Conservation (phyloP, 495 filamentous ascomycete species). For the Apodospora peruviana region DNA sequence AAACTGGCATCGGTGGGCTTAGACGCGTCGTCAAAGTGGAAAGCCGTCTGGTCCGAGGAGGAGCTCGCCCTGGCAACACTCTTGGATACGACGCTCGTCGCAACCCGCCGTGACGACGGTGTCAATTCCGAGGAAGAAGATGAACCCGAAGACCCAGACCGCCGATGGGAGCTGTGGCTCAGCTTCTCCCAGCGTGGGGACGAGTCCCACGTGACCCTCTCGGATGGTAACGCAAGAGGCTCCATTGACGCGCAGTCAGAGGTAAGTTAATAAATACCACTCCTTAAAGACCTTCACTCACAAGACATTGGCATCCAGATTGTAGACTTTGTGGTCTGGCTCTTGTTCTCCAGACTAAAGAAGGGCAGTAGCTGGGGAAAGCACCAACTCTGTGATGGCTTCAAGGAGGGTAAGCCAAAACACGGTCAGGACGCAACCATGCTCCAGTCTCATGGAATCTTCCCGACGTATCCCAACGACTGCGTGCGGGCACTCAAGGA, state of each 20-base stretch:
- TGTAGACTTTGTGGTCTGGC: slow-evolving; percentile 76
- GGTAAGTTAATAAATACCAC: too few relatives aligned
- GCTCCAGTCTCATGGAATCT: slow-evolving; percentile 41
- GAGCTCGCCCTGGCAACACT: slow-evolving; percentile 43
- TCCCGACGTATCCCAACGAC: slow-evolving; percentile 57
- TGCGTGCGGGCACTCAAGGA: slow-evolving; percentile 66
- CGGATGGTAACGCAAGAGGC: slow-evolving; percentile 33
- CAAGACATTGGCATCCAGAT: too few relatives aligned
- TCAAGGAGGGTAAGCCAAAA: slow-evolving; percentile 29
- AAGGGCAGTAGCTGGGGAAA: slow-evolving; percentile 47
- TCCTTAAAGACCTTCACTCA: too few relatives aligned
- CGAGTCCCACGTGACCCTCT: slow-evolving; percentile 44
- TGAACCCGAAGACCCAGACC: slow-evolving; percentile 30
- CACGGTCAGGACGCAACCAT: not conserved
- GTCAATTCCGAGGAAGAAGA: slow-evolving; percentile 18
- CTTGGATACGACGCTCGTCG: slow-evolving; percentile 67
- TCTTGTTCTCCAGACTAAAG: slow-evolving; percentile 57
- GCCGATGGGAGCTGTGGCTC: slow-evolving; percentile 52
- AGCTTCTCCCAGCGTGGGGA: slow-evolving; percentile 60
- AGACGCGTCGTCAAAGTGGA: slow-evolving; percentile 15
- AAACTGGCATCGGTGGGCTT: slow-evolving; percentile 41
- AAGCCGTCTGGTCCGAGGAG: slow-evolving; percentile 19
- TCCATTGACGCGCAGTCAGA: slow-evolving; percentile 51
- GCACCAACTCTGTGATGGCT: slow-evolving; percentile 78
- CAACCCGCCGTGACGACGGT: slow-evolving; percentile 23